phyloP scores from a whole-genome alignment of 371 early-diverging fungal species.

The Dentiscutata heterogama region DNA sequence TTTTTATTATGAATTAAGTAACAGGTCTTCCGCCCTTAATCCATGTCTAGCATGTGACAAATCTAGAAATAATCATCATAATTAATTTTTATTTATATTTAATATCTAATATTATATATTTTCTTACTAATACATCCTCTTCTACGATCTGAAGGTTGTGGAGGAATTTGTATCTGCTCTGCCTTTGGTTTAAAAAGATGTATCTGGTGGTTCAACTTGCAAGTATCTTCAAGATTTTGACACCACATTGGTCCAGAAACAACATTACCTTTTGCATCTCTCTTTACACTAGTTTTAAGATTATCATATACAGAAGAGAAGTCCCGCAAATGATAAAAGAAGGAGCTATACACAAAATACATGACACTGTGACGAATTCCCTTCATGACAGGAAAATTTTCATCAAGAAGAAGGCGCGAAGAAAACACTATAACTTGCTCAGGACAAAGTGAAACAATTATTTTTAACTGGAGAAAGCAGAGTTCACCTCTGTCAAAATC shows the following conservation, averaged over 20 bases:
- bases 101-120: background rate
- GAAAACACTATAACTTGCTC: constrained; percentile 32
- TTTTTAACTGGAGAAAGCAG: constrained; percentile 32
- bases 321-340: constrained; percentile 26
- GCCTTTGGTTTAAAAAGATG: background rate
- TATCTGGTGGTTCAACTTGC: background rate
- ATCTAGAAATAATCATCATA: background rate
- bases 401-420: constrained; percentile 16
- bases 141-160: constrained; percentile 14
- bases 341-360: constrained; percentile 31
- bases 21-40: constrained; percentile 31
- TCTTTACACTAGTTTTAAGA: background rate
- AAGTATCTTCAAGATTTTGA: background rate
- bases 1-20: background rate
- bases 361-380: constrained; percentile 38
- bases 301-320: constrained; percentile 3
- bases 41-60: constrained; percentile 26
- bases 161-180: constrained; percentile 13
- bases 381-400: constrained; percentile 15
- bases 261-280: constrained; percentile 25
- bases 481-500: constrained; percentile 37
- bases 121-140: constrained; percentile 32
- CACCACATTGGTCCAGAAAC: background rate
- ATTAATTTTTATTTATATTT: background rate
- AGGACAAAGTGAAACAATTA: background rate